Evolutionary conservation across 2,329 filamentous ascomycete species (phyloP).

Genomic region (Fusarium phyllophilum): DNA sequence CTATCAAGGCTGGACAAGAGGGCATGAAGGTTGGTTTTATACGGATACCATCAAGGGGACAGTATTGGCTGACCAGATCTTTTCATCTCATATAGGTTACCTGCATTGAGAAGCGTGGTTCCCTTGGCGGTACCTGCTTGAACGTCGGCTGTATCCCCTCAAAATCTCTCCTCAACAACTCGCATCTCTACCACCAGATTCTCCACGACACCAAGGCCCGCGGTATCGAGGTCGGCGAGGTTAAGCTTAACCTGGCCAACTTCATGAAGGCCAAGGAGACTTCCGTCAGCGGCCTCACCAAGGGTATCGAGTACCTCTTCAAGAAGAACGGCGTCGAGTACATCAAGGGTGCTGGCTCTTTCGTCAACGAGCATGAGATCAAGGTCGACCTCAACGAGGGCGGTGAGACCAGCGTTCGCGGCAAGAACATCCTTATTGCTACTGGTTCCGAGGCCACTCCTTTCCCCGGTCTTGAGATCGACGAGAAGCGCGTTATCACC

Average conservation of each 20-base stretch:
- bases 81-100: slow-evolving; percentile 70
- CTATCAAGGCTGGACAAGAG: slow-evolving; percentile 98
- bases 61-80: slow-evolving; percentile 25
- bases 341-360: slow-evolving; percentile 90
- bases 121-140: slow-evolving; percentile 94
- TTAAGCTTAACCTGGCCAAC: slow-evolving; percentile 92
- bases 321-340: slow-evolving; percentile 99
- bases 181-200: slow-evolving; percentile 96
- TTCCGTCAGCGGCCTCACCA: slow-evolving; percentile 88
- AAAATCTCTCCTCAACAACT: slow-evolving; percentile 99
- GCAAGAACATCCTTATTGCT: slow-evolving; percentile 98
- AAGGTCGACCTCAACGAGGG: slow-evolving; percentile 91
- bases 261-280: slow-evolving; percentile 99
- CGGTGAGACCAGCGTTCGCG: slow-evolving; percentile 85
- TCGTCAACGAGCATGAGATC: slow-evolving; percentile 89
- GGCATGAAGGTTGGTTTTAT: slow-evolving; percentile 79
- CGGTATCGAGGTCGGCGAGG: slow-evolving; percentile 96
- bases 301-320: slow-evolving; percentile 97
- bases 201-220: slow-evolving; percentile 96
- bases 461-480: slow-evolving; percentile 94
- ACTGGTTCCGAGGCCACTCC: slow-evolving; percentile 95
- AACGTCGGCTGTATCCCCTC: slow-evolving; percentile 99
- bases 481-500: slow-evolving; percentile 97
- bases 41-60: not conserved
- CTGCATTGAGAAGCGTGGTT: slow-evolving; percentile 98